A percentile compares a stretch with the other conserved stretches of the same genome.
Evolutionary conservation across 2,329 filamentous ascomycete species (phyloP).

Genomic region (Phoma sp.): DNA sequence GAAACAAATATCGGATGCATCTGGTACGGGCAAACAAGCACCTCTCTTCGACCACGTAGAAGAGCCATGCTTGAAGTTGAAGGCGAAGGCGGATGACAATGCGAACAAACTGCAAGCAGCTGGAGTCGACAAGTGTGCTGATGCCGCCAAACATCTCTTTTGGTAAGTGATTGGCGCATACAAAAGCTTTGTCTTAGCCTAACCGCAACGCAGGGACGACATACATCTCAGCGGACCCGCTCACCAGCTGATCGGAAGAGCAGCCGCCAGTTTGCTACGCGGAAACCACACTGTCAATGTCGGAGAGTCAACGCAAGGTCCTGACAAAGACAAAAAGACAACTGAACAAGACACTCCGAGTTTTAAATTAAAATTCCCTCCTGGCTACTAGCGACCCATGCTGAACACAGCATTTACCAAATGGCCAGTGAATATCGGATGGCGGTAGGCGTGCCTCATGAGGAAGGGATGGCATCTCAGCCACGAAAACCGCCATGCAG

Average conservation of each 20-base stretch:
- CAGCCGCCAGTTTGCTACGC: slow-evolving; percentile 43
- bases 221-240: slow-evolving; percentile 44
- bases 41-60: slow-evolving; percentile 44
- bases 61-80: slow-evolving; percentile 40
- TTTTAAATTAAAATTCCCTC: slow-evolving; percentile 43
- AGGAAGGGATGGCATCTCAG: slow-evolving; percentile 27
- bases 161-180: slow-evolving; percentile 37
- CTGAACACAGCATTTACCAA: slow-evolving; percentile 12
- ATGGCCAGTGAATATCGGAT: background rate
- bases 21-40: slow-evolving; percentile 38
- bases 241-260: slow-evolving; percentile 45
- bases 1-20: slow-evolving; percentile 40
- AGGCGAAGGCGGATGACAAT: slow-evolving; percentile 19
- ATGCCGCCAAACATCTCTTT: slow-evolving; percentile 43
- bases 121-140: slow-evolving; percentile 37
- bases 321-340: slow-evolving; percentile 20
- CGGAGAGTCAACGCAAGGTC: slow-evolving; percentile 16
- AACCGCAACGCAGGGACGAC: slow-evolving; percentile 42
- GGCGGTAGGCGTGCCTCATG: slow-evolving; percentile 6
- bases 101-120: slow-evolving; percentile 34
- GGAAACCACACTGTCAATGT: slow-evolving; percentile 40
- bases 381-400: slow-evolving; percentile 38
- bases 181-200: slow-evolving; percentile 44
- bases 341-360: slow-evolving; percentile 16
- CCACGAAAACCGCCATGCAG: slow-evolving; percentile 18